phyloP scores from a whole-genome alignment of 1,284 basidiomycete genomes.

The Ganoderma meredithae region DNA sequence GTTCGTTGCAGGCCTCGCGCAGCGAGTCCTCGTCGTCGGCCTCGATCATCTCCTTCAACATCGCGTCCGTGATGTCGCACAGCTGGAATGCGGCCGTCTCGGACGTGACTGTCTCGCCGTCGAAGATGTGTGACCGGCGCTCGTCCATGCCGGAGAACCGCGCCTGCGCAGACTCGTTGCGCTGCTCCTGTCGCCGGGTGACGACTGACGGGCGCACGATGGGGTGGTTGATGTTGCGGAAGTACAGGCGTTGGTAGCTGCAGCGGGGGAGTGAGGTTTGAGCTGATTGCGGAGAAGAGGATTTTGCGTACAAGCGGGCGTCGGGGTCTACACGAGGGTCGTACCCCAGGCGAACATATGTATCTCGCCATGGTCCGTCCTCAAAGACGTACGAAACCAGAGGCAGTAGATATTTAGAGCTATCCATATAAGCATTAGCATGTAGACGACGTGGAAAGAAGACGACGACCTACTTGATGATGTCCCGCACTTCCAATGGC shows the following conservation, averaged over 20 bases:
- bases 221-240: slow-evolving; percentile 83
- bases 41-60: slow-evolving; percentile 82
- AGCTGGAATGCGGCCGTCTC: slow-evolving; percentile 93
- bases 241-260: slow-evolving; percentile 87
- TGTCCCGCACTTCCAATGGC: slow-evolving; percentile 70
- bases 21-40: slow-evolving; percentile 72
- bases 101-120: slow-evolving; percentile 81
- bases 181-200: slow-evolving; percentile 66
- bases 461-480: slow-evolving; percentile 65
- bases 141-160: slow-evolving; percentile 35
- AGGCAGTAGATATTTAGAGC: slow-evolving; percentile 76
- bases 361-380: slow-evolving; percentile 95
- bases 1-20: slow-evolving; percentile 75
- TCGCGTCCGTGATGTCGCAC: slow-evolving; percentile 88
- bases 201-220: slow-evolving; percentile 76
- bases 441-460: slow-evolving; percentile 2
- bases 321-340: slow-evolving; percentile 82
- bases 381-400: slow-evolving; percentile 87
- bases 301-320: slow-evolving; percentile 71
- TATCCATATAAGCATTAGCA: slow-evolving; percentile 38
- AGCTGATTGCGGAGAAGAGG: slow-evolving; percentile 16
- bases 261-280: slow-evolving; percentile 10
- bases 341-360: slow-evolving; percentile 86
- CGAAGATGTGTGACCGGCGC: slow-evolving; percentile 80
- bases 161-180: slow-evolving; percentile 40